Evolutionary conservation across 2,329 filamentous ascomycete genomes (phyloP).

Genomic region (Fusarium sp.): DNA sequence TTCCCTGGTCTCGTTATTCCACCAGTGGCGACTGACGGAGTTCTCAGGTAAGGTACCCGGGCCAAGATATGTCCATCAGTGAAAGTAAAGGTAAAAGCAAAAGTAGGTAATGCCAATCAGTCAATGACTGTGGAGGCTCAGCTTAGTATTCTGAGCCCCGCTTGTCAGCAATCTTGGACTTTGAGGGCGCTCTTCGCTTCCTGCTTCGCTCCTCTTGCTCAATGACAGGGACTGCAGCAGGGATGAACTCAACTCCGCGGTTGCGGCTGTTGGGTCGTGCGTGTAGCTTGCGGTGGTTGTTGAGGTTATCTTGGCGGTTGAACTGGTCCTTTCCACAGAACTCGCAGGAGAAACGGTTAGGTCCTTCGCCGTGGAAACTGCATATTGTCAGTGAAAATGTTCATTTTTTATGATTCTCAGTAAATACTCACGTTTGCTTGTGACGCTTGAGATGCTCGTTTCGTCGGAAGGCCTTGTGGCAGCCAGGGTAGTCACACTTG

Average conservation of each 20-base stretch:
- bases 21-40: slow-evolving; percentile 11
- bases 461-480: slow-evolving; percentile 61
- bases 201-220: slow-evolving; percentile 54
- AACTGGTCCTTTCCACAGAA: slow-evolving; percentile 57
- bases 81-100: neutral
- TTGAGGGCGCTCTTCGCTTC: slow-evolving; percentile 53
- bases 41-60: slow-evolving; percentile 41
- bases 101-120: neutral
- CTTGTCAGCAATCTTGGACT: slow-evolving; percentile 50
- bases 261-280: slow-evolving; percentile 53
- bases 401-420: neutral
- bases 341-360: slow-evolving; percentile 54
- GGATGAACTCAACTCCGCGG: slow-evolving; percentile 54
- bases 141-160: slow-evolving; percentile 46
- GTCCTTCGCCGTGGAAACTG: slow-evolving; percentile 52
- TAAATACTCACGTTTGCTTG: slow-evolving; percentile 58
- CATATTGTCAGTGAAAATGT: neutral
- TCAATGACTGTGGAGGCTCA: slow-evolving; percentile 24
- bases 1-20: slow-evolving; percentile 14
- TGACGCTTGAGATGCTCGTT: slow-evolving; percentile 68
- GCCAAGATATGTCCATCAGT: slow-evolving; percentile 1
- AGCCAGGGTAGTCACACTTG: slow-evolving; percentile 59
- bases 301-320: slow-evolving; percentile 55
- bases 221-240: slow-evolving; percentile 53
- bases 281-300: slow-evolving; percentile 56